phyloP scores from a whole-genome alignment of 495 filamentous ascomycete genomes.

The Amorphotheca resinae region DNA sequence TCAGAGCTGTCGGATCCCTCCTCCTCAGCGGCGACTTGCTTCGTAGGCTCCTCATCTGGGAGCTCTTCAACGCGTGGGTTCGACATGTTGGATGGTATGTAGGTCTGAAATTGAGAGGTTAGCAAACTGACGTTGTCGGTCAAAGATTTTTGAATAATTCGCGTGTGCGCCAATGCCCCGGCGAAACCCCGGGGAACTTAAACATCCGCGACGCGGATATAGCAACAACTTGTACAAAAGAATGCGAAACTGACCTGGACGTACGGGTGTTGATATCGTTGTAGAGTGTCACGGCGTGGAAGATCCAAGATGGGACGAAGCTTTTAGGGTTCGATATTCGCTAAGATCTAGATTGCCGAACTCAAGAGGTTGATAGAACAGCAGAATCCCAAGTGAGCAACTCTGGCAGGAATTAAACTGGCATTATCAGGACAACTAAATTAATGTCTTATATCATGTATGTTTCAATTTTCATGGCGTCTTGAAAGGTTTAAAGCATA shows the following conservation, averaged over 20 bases:
- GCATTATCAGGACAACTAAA: too few relatives aligned
- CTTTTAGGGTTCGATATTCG: constrained; percentile 14
- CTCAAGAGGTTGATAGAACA: background rate
- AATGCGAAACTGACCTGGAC: constrained; percentile 12
- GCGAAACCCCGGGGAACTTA: background rate
- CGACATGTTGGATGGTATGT: constrained; percentile 57
- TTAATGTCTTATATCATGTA: too few relatives aligned
- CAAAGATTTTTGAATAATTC: constrained; percentile 9
- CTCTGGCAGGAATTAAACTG: too few relatives aligned
- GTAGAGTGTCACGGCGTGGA: constrained; percentile 1
- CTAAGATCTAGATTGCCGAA: constrained; percentile 16
- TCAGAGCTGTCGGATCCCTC: constrained; percentile 60
- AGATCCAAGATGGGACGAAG: constrained; percentile 2
- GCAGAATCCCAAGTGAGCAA: constrained; percentile 1
- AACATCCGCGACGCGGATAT: background rate
- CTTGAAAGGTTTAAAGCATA: background rate
- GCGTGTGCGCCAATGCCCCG: constrained; percentile 10
- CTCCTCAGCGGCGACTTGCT: constrained; percentile 70
- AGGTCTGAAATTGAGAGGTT: constrained; percentile 6
- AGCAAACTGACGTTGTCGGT: constrained; percentile 12
- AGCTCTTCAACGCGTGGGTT: constrained; percentile 97
- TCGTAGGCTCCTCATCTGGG: constrained; percentile 67
- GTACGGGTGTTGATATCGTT: background rate
- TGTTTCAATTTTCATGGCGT: background rate
- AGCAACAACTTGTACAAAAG: background rate